Evolutionary conservation across 495 filamentous ascomycete genomes (phyloP).

Genomic region (Pyrenopolyporus hunteri): DNA sequence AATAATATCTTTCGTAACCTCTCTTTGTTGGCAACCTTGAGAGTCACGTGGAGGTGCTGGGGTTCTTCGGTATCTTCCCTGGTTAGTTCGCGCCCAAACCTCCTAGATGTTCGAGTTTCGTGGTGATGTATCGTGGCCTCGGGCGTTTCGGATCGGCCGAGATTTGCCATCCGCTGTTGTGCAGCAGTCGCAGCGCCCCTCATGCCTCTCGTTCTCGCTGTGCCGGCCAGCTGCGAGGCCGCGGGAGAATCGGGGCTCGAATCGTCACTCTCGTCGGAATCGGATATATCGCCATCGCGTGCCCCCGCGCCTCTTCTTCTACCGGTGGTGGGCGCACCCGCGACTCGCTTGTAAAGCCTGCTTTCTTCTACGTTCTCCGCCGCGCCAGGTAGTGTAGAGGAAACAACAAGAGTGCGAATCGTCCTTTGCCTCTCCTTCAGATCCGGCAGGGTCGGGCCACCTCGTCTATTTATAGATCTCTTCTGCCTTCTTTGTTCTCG

Average conservation of each 20-base stretch:
- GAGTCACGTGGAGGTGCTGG: constrained; percentile 68
- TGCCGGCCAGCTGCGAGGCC: constrained; percentile 73
- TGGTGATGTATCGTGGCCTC: constrained; percentile 73
- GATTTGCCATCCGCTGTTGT: constrained; percentile 71
- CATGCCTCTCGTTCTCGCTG: constrained; percentile 85
- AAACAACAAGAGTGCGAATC: constrained; percentile 88
- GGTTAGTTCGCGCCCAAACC: constrained; percentile 59
- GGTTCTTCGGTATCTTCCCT: constrained; percentile 78
- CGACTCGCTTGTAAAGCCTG: constrained; percentile 75
- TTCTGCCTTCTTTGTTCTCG: constrained; percentile 94
- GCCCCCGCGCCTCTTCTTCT: constrained; percentile 61
- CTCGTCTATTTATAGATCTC: constrained; percentile 89
- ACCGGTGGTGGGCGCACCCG: constrained; percentile 56
- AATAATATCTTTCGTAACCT: constrained; percentile 62
- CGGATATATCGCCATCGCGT: constrained; percentile 79
- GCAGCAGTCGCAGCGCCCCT: constrained; percentile 83
- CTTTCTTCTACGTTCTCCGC: constrained; percentile 80
- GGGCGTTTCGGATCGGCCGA: constrained; percentile 88
- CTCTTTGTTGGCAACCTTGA: constrained; percentile 68
- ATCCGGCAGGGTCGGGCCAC: constrained; percentile 92
- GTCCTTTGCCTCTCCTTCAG: constrained; percentile 93
- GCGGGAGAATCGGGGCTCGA: constrained; percentile 87
- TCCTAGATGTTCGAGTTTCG: constrained; percentile 70
- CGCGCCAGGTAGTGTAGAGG: constrained; percentile 86
- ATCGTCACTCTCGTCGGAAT: constrained; percentile 86